These are phyloP conservation scores for Vanilla planifolia DNA, from an alignment of 106 monocot genomes.

Conservation along the genomic window DNA sequence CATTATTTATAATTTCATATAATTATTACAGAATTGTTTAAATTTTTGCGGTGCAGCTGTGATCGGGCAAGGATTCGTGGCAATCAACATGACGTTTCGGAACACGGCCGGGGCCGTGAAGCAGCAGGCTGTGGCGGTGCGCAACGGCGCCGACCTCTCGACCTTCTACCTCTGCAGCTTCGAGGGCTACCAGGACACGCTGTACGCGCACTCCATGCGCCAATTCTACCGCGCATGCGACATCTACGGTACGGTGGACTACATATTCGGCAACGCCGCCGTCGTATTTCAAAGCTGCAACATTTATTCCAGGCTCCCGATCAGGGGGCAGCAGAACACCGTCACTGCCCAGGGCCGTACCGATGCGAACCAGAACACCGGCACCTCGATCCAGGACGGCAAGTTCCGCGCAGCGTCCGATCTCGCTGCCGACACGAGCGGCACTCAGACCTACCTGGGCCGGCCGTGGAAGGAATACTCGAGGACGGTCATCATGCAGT, in stretches of 20 bases:
- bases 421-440: conserved; percentile 18
- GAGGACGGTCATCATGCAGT: conserved; percentile 71
- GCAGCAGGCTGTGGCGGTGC: conserved; percentile 71
- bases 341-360: conserved; percentile 82
- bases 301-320: conserved; percentile 57
- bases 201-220: conserved; percentile 71
- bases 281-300: conserved; percentile 82
- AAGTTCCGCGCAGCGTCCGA: conserved; percentile 31
- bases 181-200: conserved; percentile 79
- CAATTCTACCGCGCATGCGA: conserved; percentile 79
- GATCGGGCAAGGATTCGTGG: conserved; percentile 69
- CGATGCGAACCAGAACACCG: conserved; percentile 89
- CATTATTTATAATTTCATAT: too few relatives aligned
- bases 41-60: conserved; percentile 61
- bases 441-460: conserved; percentile 49
- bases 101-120: conserved; percentile 77
- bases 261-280: conserved; percentile 86
- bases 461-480: conserved; percentile 84
- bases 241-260: conserved; percentile 85
- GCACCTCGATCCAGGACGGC: conserved; percentile 64
- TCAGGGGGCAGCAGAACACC: conserved; percentile 60
- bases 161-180: conserved; percentile 76
- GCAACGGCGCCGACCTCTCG: conserved; percentile 70
- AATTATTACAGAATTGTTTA: background rate
- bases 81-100: conserved; percentile 53